Evolutionary conservation across 2,329 filamentous ascomycete genomes (phyloP), one percentile per base, ranked within the genome.

Genomic region (Penicillium expansum): DNA sequence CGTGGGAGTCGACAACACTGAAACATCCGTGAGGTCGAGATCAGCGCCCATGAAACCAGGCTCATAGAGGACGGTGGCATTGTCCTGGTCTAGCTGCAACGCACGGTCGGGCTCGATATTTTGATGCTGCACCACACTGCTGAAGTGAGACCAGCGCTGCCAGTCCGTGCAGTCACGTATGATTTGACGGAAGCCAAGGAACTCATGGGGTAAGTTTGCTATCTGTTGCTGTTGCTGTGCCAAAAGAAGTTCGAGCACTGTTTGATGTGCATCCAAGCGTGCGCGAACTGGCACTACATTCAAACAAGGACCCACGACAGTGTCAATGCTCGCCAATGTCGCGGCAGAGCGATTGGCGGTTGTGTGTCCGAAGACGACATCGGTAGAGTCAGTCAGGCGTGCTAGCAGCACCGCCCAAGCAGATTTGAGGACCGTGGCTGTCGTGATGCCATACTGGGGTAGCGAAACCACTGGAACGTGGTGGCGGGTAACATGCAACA

Each of bases 331-430:
- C 0, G 74, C 69, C 1, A 81, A 73, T 2, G 70, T 67, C 1
- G 78, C 64, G 56, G 80, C 77, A 37, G 33, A 37, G 20, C 80
- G 79, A 1, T 79, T 79, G 11, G 80, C 78, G 14, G 83, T 72
- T 3, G 80, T 69, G 62, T 84, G 80, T 8, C 83, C 84, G 55
- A 86, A 86, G 4, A 85, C 75, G 7, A 86, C 77, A 41, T 86
- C 83, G 6, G 76, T 70, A 0, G 68, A 73, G 0, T 75, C 78
- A 0, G 81, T 79, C 10, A 84, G 69, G 24, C 76, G 80, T 0
- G 81, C 79, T 7, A 86, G 75, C 0, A 82, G 77, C 57, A 82
- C 77, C 0, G 82, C 79, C 83, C 84, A 86, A 0, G 83, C 83
- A 0, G 82, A 79, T 66, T 84, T 84, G 33, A 86, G 73, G 3